Evolutionary conservation across 768 basidiomycete genomes (phyloP).

Genomic region (Pulveroboletus ravenelii): DNA sequence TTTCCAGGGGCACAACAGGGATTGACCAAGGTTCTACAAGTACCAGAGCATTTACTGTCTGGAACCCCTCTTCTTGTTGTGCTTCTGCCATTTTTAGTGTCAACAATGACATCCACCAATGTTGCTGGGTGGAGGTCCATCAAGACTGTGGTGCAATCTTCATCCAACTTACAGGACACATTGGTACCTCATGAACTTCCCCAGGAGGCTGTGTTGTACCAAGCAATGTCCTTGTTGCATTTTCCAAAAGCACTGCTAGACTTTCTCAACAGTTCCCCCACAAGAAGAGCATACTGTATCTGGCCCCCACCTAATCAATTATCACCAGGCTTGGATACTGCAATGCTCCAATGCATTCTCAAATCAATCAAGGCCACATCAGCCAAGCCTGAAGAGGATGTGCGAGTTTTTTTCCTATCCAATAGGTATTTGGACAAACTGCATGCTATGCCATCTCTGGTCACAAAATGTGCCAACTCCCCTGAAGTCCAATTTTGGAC

Average conservation of each 20-base stretch:
- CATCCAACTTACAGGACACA: background rate
- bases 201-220: conserved; percentile 18
- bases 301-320: conserved; percentile 38
- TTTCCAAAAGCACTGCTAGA: conserved; percentile 48
- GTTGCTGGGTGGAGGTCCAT: conserved; percentile 16
- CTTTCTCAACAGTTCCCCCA: conserved; percentile 37
- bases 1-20: conserved; percentile 38
- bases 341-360: conserved; percentile 41
- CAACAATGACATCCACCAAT: conserved; percentile 7
- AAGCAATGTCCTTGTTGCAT: conserved; percentile 32
- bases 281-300: conserved; percentile 41
- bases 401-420: conserved; percentile 61
- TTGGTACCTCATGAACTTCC: background rate
- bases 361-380: conserved; percentile 38
- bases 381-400: conserved; percentile 36
- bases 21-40: conserved; percentile 37
- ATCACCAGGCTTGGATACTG: conserved; percentile 39
- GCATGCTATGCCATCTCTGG: conserved; percentile 45
- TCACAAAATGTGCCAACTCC: conserved; percentile 40
- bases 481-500: conserved; percentile 56
- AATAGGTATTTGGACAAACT: conserved; percentile 50
- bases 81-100: conserved; percentile 24
- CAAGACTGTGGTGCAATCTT: conserved; percentile 6
- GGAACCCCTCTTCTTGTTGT: conserved; percentile 20
- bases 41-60: conserved; percentile 32